Conservation (phyloP, 306 rosid species). For the Oxytropis ochrocephala region DNA sequence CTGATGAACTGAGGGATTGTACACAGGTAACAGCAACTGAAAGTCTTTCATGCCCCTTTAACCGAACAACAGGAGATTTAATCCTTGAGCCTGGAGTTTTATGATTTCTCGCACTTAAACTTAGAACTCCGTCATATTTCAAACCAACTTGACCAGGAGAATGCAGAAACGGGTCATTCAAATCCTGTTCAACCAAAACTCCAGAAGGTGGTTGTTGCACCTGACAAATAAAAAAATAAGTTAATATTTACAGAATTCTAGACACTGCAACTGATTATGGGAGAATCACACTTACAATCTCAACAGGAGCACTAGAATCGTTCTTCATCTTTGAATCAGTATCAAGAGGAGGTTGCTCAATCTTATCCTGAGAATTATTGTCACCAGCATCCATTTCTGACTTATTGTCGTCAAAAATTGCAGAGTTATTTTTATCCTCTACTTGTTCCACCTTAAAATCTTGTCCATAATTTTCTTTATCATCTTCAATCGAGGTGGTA, state of each 20-base stretch:
- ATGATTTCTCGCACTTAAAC: conserved; percentile 36
- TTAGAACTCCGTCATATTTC: conserved; percentile 33
- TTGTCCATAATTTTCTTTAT: conserved; percentile 48
- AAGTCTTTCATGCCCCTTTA: conserved; percentile 41
- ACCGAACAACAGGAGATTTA: conserved; percentile 40
- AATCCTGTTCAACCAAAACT: conserved; percentile 54
- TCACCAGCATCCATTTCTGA: conserved; percentile 25
- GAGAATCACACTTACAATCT: conserved; percentile 38
- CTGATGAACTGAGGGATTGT: conserved; percentile 42
- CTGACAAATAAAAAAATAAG: conserved; percentile 27
- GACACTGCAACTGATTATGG: background rate
- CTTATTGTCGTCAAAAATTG: conserved; percentile 15
- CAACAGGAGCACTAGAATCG: conserved; percentile 26
- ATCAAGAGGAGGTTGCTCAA: conserved; percentile 27
- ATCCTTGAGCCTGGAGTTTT: conserved; percentile 34
- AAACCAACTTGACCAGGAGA: conserved; percentile 50
- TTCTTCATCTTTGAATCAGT: conserved; percentile 24
- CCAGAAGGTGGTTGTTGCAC: conserved; percentile 44
- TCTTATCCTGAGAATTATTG: conserved; percentile 31
- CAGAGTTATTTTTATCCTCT: conserved; percentile 22
- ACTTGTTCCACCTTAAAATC: conserved; percentile 19
- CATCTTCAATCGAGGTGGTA: conserved; percentile 30
- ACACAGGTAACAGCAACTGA: conserved; percentile 35
- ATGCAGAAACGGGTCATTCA: conserved; percentile 44
- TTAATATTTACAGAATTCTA: background rate